Conservation (phyloP, 768 basidiomycete species). For the Termitomyces sp. region DNA sequence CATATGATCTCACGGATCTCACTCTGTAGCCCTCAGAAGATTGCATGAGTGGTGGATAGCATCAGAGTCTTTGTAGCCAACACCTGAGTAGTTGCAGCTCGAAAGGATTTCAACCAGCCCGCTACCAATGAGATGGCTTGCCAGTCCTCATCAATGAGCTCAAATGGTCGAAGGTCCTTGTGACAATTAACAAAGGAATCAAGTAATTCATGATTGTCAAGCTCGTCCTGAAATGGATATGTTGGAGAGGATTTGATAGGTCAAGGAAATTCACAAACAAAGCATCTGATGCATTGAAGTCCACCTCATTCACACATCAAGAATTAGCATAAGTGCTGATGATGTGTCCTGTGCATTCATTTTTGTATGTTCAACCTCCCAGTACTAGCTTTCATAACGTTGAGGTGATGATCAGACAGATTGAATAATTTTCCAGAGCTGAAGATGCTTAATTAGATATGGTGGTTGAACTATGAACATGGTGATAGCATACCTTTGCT, state of each 20-base stretch:
- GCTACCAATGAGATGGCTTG: slow-evolving; percentile 14
- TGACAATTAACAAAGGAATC: slow-evolving; percentile 18
- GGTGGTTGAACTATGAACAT: background rate
- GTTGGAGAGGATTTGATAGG: background rate
- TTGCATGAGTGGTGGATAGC: slow-evolving; percentile 30
- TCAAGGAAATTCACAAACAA: slow-evolving; percentile 15
- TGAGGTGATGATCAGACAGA: slow-evolving; percentile 25
- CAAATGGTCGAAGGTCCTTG: slow-evolving; percentile 14
- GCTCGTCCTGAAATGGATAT: slow-evolving; percentile 16
- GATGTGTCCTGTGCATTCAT: background rate
- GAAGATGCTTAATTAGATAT: background rate
- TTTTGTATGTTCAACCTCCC: slow-evolving; percentile 12
- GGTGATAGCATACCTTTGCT: background rate
- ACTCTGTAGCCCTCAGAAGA: slow-evolving; percentile 32
- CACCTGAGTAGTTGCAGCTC: slow-evolving; percentile 30
- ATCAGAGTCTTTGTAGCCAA: slow-evolving; percentile 30
- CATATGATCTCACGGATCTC: slow-evolving; percentile 19
- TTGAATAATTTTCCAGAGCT: slow-evolving; percentile 28
- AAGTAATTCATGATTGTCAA: slow-evolving; percentile 15
- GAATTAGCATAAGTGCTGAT: slow-evolving; percentile 24
- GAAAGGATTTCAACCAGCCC: slow-evolving; percentile 22
- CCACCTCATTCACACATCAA: slow-evolving; percentile 30
- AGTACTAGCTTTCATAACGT: slow-evolving; percentile 18
- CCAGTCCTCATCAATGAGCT: slow-evolving; percentile 24
- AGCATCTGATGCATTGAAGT: slow-evolving; percentile 32